Percentiles rank a stretch among this genome's conserved stretches.
phyloP scores from a whole-genome alignment of 305 asterid species.

The Fraxinus platypoda region DNA sequence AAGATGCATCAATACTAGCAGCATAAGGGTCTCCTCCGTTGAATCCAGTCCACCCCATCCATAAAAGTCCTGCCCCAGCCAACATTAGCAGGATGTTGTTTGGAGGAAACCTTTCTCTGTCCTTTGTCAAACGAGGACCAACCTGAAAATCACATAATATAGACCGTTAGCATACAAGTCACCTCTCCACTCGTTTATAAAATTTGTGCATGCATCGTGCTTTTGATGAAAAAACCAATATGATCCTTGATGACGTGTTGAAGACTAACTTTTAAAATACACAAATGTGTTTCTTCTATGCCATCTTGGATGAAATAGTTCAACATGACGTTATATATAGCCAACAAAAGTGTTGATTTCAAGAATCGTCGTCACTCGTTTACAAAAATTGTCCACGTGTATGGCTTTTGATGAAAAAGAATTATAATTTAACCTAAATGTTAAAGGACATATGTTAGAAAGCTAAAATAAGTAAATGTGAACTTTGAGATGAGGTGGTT shows the following conservation, averaged over 20 bases:
- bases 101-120: slow-evolving; percentile 59
- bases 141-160: slow-evolving; percentile 28
- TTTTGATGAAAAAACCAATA: neutral
- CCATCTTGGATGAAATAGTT: no score
- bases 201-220: neutral
- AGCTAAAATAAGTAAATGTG: neutral
- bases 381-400: no score
- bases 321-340: no score
- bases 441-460: neutral
- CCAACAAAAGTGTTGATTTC: no score
- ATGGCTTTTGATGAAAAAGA: neutral
- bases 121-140: slow-evolving; percentile 56
- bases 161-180: neutral
- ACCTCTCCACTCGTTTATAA: no score
- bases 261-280: no score
- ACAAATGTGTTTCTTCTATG: no score
- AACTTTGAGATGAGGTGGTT: neutral
- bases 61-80: slow-evolving; percentile 56
- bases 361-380: no score
- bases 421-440: neutral
- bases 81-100: slow-evolving; percentile 57
- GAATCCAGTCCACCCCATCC: slow-evolving; percentile 75
- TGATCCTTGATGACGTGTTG: no score
- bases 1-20: slow-evolving; percentile 48
- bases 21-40: slow-evolving; percentile 70